These are phyloP conservation scores for Galerina marginata DNA, from an alignment of 768 basidiomycete species.

Conservation along the genomic window DNA sequence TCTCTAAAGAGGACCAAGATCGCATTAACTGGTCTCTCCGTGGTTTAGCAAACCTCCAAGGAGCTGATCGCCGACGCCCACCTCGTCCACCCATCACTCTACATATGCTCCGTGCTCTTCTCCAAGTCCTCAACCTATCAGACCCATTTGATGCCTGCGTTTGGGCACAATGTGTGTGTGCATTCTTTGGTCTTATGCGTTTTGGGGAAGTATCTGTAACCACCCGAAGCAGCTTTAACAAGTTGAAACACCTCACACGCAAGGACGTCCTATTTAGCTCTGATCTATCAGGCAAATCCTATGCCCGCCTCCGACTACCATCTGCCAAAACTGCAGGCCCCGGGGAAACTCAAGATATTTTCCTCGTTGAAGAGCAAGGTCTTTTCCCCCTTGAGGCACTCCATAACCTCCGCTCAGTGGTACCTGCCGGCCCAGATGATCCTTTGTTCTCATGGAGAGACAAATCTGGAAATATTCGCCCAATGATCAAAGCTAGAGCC, in stretches of 20 bases:
- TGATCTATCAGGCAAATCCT: constrained; percentile 32
- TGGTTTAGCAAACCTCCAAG: constrained; percentile 32
- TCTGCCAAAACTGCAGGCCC: constrained; percentile 39
- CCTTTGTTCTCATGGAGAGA: no score
- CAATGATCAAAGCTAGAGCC: constrained; percentile 33
- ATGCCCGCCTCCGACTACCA: constrained; percentile 36
- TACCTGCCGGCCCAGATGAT: no score
- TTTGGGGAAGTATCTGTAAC: constrained; percentile 6
- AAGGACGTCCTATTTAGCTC: constrained; percentile 19
- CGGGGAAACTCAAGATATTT: constrained; percentile 9
- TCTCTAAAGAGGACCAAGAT: constrained; percentile 21
- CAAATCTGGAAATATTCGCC: constrained; percentile 25
- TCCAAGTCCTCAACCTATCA: constrained; percentile 21
- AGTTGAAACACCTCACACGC: constrained; percentile 28
- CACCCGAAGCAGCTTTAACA: constrained; percentile 20
- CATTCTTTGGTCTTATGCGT: no score
- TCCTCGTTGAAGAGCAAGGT: no score
- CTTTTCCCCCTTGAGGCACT: no score
- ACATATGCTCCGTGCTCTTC: constrained; percentile 31
- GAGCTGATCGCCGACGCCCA: constrained; percentile 17
- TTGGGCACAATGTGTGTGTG: no score
- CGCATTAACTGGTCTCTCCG: constrained; percentile 34
- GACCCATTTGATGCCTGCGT: constrained; percentile 41
- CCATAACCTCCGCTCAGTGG: no score
- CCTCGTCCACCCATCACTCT: constrained; percentile 39